phyloP scores from a whole-genome alignment of 805 yeast species.

The Lipomyces oligophaga region DNA sequence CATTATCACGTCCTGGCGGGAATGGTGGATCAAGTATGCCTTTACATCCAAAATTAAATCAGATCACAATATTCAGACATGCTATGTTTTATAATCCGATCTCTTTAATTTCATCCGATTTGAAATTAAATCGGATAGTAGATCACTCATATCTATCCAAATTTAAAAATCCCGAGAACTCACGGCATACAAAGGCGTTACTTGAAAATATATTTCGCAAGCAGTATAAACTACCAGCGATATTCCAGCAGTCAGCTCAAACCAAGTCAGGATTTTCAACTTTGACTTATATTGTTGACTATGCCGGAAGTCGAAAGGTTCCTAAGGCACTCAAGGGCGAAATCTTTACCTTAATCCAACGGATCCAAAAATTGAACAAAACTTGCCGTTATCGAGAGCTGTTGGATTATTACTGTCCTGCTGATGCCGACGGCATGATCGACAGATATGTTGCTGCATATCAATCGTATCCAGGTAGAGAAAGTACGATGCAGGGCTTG shows the following conservation, averaged over 20 bases:
- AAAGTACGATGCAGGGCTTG: too few species aligned
- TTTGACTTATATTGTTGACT: neutral
- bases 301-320: neutral
- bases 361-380: conserved; percentile 5
- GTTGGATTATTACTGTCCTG: conserved; percentile 17
- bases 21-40: neutral
- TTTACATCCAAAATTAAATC: neutral
- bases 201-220: conserved; percentile 17
- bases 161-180: neutral
- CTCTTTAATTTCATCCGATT: neutral
- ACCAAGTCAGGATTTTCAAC: too few species aligned
- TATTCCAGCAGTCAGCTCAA: conserved; percentile 7
- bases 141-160: neutral
- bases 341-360: conserved; percentile 12
- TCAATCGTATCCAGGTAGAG: too few species aligned
- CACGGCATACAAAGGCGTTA: conserved; percentile 10
- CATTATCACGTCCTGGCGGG: too few species aligned
- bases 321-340: conserved; percentile 14
- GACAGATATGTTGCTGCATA: too few species aligned
- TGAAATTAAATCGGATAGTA: neutral
- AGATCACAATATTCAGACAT: conserved; percentile 3
- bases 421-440: too few species aligned
- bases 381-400: conserved; percentile 6
- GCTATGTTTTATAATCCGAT: conserved; percentile 8
- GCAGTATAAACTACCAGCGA: conserved; percentile 6